Evolutionary conservation across 2,329 filamentous ascomycete genomes (phyloP).

Genomic region (Cladobotryum mycophilum): DNA sequence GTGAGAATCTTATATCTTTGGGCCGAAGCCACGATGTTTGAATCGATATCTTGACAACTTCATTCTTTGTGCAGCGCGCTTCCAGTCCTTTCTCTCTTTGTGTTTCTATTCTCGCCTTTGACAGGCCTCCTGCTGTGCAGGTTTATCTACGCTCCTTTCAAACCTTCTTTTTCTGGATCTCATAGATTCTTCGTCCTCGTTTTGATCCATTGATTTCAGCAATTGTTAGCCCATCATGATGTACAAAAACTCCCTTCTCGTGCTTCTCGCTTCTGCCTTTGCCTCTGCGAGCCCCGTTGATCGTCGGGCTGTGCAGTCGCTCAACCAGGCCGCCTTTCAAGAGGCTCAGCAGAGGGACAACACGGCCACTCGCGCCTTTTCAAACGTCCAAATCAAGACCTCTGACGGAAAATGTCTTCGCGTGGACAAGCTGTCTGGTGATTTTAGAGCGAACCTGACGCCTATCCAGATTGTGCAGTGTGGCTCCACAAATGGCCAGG

Average conservation of each 20-base stretch:
- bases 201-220: not conserved
- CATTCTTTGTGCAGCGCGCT: conserved; percentile 11
- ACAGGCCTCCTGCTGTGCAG: conserved; percentile 16
- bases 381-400: conserved; percentile 39
- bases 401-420: conserved; percentile 40
- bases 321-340: conserved; percentile 37
- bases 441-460: conserved; percentile 42
- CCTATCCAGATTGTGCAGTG: conserved; percentile 41
- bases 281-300: conserved; percentile 7
- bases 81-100: not conserved
- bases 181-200: not conserved
- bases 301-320: conserved; percentile 26
- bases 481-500: conserved; percentile 35
- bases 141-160: conserved; percentile 11
- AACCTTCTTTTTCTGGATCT: not conserved
- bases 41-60: conserved; percentile 10
- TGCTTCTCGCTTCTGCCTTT: conserved; percentile 8
- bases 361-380: conserved; percentile 38
- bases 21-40: not conserved
- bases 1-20: not conserved
- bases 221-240: conserved; percentile 2
- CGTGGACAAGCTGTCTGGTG: conserved; percentile 40
- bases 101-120: conserved; percentile 13
- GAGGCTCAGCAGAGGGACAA: conserved; percentile 41
- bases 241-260: conserved; percentile 1